Evolutionary conservation across 345 rosid genomes (phyloP), one percentile per base, ranked within the genome.

Genomic region (Populus tremula): DNA sequence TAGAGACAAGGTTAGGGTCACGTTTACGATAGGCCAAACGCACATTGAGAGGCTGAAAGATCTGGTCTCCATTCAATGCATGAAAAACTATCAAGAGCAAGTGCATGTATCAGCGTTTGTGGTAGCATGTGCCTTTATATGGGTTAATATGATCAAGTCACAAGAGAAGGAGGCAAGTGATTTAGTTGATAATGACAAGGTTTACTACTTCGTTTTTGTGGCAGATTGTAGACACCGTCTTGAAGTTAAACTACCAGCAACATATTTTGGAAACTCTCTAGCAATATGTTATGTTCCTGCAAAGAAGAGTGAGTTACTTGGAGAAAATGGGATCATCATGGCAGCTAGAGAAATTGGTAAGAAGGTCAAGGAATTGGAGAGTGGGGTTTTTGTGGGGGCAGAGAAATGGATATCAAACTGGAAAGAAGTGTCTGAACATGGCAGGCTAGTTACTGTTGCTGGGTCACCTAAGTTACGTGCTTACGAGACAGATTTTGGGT

Each of bases 211-310:
- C 13, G 0, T 31, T 16, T 75, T 85, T 38, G 35, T 72, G 3
- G 84, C 82, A 0, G 84, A 86, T 49, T 71, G 84, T 69, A 31
- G 84, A 4, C 41, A 77, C 29, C 77, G 88, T 4, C 74, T 76
- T 9, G 72, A 76, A 25, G 13, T 25, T 20, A 31, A 65, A 1
- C 56, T 87, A 20, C 84, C 86, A 2, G 45, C 20, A 23, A 75
- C 74, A 1, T 87, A 84, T 54, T 83, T 84, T 2, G 89, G 90
- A 2, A 89, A 89, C 39, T 86, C 86, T 23, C 20, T 87, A 5
- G 74, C 63, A 27, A 39, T 70, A 6, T 38, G 84, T n/a, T 59
- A 69, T 6, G 64, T 69, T 2, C 2, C 75, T 14, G 72, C 62
- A 17, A 80, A 80, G 59, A 80, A 39, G 56, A 74, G 65, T 2